Evolutionary conservation across 257 asterid genomes (phyloP).

Genomic region (Solanum peruvianum): DNA sequence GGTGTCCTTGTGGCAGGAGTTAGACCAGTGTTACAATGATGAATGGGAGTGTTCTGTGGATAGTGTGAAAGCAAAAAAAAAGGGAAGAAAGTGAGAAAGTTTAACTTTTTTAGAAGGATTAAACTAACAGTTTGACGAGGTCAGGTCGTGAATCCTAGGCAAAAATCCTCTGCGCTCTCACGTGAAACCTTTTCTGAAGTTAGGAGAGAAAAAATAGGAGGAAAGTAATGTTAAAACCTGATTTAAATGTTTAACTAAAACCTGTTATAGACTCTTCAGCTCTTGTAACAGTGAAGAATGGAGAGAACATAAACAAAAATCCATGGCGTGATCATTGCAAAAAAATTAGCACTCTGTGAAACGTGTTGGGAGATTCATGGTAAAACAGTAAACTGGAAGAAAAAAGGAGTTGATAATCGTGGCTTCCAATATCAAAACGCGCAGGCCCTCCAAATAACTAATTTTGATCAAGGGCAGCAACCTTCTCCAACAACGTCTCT

Average conservation of each 20-base stretch:
- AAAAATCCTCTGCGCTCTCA: not conserved
- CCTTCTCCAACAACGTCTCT: not conserved
- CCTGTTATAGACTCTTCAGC: not conserved
- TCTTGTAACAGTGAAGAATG: not conserved
- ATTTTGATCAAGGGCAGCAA: not conserved
- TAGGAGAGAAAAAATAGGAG: not conserved
- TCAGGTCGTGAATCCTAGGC: not conserved
- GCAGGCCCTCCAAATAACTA: not conserved
- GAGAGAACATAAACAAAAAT: not conserved
- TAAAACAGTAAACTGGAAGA: not conserved
- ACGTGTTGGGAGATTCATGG: not conserved
- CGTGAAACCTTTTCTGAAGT: not conserved
- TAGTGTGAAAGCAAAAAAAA: not conserved
- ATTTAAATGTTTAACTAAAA: too few species aligned
- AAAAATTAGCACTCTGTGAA: not conserved
- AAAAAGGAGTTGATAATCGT: not conserved
- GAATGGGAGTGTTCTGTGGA: not conserved
- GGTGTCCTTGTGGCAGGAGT: not conserved
- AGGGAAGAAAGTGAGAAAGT: not conserved
- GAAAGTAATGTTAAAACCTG: not conserved
- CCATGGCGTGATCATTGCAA: not conserved
- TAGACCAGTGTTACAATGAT: not conserved
- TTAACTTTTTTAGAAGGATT: not conserved
- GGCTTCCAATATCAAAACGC: not conserved
- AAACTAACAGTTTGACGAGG: not conserved